Conservation (phyloP, 371 early-diverging fungal genomes). For the Parasitella parasitica region DNA sequence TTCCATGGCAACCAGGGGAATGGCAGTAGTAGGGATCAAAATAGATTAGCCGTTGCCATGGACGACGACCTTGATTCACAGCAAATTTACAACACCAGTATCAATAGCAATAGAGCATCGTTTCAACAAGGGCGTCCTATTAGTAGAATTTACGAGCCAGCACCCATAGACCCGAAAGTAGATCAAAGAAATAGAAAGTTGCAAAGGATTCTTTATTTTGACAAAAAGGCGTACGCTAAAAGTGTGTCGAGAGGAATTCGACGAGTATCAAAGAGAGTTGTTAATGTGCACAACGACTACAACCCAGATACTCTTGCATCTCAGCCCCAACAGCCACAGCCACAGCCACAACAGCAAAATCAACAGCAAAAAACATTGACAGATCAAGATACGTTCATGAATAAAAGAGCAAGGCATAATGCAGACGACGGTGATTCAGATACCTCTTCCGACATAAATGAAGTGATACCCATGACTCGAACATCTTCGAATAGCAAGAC, state of each 20-base stretch:
- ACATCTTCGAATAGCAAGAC: slow-evolving; percentile 4
- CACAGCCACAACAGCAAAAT: background rate
- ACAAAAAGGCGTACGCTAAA: background rate
- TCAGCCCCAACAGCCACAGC: background rate
- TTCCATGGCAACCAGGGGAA: background rate
- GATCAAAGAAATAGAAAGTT: slow-evolving; percentile 16
- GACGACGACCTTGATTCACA: background rate
- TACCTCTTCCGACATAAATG: slow-evolving; percentile 10
- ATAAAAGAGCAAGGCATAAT: background rate
- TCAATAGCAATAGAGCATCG: background rate
- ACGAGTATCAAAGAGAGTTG: slow-evolving; percentile 29
- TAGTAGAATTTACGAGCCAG: slow-evolving; percentile 22
- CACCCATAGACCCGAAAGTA: slow-evolving; percentile 17
- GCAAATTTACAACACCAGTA: background rate
- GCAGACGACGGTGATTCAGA: slow-evolving; percentile 5
- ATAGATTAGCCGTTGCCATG: background rate
- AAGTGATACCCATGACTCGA: slow-evolving; percentile 28
- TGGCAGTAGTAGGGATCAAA: background rate
- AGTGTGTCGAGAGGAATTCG: slow-evolving; percentile 23
- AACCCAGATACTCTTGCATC: background rate
- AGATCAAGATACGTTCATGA: background rate
- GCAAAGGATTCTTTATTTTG: slow-evolving; percentile 3
- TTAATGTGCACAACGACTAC: slow-evolving; percentile 29
- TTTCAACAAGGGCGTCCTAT: slow-evolving; percentile 5
- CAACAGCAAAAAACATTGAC: background rate